phyloP scores from a whole-genome alignment of 768 basidiomycete genomes.

The Polyporus arcularius region DNA sequence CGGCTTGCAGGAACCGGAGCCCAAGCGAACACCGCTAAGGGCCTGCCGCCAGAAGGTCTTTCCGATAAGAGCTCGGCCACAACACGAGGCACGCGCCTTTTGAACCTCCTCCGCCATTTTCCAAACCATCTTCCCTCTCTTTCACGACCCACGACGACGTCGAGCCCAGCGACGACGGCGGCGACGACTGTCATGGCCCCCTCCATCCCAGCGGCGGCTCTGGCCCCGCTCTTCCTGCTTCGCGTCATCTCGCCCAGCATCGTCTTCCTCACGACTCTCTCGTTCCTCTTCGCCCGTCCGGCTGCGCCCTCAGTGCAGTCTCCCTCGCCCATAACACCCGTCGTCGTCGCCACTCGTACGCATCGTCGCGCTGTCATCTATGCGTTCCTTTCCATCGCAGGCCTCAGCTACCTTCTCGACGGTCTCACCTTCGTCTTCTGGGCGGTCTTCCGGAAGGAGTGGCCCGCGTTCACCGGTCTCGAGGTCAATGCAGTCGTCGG shows the following conservation, averaged over 20 bases:
- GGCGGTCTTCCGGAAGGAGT: slow-evolving; percentile 63
- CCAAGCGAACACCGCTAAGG: slow-evolving; percentile 18
- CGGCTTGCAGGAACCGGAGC: slow-evolving; percentile 16
- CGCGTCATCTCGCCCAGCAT: slow-evolving; percentile 70
- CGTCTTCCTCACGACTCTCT: slow-evolving; percentile 61
- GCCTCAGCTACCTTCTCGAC: slow-evolving; percentile 77
- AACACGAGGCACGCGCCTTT: slow-evolving; percentile 20
- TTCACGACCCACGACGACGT: slow-evolving; percentile 30
- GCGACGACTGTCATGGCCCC: slow-evolving; percentile 23
- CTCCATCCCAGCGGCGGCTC: slow-evolving; percentile 19
- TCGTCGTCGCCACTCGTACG: slow-evolving; percentile 69
- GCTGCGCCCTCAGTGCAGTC: slow-evolving; percentile 37
- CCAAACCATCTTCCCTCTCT: slow-evolving; percentile 21
- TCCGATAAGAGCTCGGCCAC: slow-evolving; percentile 23
- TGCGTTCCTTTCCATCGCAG: slow-evolving; percentile 62
- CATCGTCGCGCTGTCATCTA: slow-evolving; percentile 82
- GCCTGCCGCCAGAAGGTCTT: slow-evolving; percentile 8
- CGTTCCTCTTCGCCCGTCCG: slow-evolving; percentile 55
- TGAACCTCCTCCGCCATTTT: slow-evolving; percentile 1
- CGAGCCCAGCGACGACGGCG: slow-evolving; percentile 37
- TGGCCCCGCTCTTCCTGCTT: slow-evolving; percentile 51
- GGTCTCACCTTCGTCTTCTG: slow-evolving; percentile 70
- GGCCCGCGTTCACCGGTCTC: slow-evolving; percentile 64
- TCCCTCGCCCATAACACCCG: slow-evolving; percentile 70
- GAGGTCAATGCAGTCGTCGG: slow-evolving; percentile 70